Percentiles rank a stretch among this genome's conserved stretches.
phyloP scores from a whole-genome alignment of 2,329 filamentous ascomycete genomes.

The Lojkania enalia region DNA sequence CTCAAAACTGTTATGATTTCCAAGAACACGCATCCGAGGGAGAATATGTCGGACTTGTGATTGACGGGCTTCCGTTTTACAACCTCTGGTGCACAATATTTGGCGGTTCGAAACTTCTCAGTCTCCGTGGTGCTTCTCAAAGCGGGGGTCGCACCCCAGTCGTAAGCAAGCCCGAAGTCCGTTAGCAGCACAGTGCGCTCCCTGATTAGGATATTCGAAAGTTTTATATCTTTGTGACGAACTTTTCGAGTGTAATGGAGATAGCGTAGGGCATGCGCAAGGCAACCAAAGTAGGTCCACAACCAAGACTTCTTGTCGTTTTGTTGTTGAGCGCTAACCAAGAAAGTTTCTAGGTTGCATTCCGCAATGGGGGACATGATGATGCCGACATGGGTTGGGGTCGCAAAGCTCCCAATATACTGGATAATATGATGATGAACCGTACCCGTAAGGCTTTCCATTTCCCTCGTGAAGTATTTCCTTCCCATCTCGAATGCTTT shows the following conservation, averaged over 20 bases:
- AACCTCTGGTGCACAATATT: slow-evolving; percentile 25
- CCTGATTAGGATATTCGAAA: slow-evolving; percentile 6
- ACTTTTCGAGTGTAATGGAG: slow-evolving; percentile 3
- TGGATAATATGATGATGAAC: slow-evolving; percentile 30
- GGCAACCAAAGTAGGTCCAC: slow-evolving; percentile 10
- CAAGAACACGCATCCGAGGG: slow-evolving; percentile 20
- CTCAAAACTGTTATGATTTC: slow-evolving; percentile 19
- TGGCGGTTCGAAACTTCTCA: slow-evolving; percentile 12
- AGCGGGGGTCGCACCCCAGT: slow-evolving; percentile 11
- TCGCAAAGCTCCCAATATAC: slow-evolving; percentile 33
- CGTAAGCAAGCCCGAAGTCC: slow-evolving; percentile 27
- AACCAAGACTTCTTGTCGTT: slow-evolving; percentile 3
- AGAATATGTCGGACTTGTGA: slow-evolving; percentile 23
- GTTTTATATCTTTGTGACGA: slow-evolving; percentile 12
- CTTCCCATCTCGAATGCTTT: too few relatives aligned
- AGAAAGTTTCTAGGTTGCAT: slow-evolving; percentile 7
- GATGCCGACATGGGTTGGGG: slow-evolving; percentile 24
- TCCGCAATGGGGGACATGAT: slow-evolving; percentile 28
- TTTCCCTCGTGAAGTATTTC: slow-evolving; percentile 19
- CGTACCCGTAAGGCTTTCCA: slow-evolving; percentile 25
- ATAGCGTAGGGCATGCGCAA: slow-evolving; percentile 5
- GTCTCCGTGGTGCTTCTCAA: slow-evolving; percentile 18
- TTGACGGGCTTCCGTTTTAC: slow-evolving; percentile 11
- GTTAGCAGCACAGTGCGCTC: slow-evolving; percentile 8
- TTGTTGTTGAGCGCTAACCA: background rate